Base-by-base conservation (phyloP, 345 rosid species). In the Bruguiera parviflora region DNA sequence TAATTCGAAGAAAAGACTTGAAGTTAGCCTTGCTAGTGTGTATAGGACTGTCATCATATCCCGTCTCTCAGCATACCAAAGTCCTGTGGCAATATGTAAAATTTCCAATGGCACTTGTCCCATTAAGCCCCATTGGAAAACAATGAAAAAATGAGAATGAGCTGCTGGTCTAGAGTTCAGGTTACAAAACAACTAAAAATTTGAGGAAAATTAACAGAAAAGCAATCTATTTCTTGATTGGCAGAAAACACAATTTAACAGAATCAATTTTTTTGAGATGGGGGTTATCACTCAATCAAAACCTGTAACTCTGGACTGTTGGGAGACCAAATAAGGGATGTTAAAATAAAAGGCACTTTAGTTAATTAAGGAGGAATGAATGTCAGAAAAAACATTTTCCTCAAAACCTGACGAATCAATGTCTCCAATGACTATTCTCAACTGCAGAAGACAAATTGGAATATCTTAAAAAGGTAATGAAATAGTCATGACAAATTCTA, bases 31-130 rank as follows among this genome's bases (percentile, higher is more conserved):
- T 68, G 89, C 74, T 51, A 94, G 86, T 61, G 85, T 85, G 66
- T 84, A 87, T 18, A 94, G 82, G 21, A 92, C 84, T 67, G 90
- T 89, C 77, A 89, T 68, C 72, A 85, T 72, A 80, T 93, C 96
- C 70, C 94, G 83, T 73, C 97, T 89, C 82, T 86, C 96, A 9
- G 96, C 83, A 71, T 93, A 93, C 97, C 97, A 91, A 51, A 91
- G 87, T 68, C 98, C 98, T 46, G 87, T 81, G 18, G 98, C 89
- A 81, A 91, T 89, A 47, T 96, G 92, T 32, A 86, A 83, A 75
- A 94, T 82, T 80, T 94, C 98, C 63, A 81, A 65, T 2, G 83
- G 89, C 59, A 79, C 94, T 58, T 76, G 86, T 75, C 97, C 96
- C 85, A 87, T 77, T 73, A 94, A 78, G 57, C 90, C 91, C 84